A percentile compares a stretch with the other conserved stretches of the same genome.
Evolutionary conservation across 495 filamentous ascomycete species (phyloP).

Genomic region (Penicillium roqueforti): DNA sequence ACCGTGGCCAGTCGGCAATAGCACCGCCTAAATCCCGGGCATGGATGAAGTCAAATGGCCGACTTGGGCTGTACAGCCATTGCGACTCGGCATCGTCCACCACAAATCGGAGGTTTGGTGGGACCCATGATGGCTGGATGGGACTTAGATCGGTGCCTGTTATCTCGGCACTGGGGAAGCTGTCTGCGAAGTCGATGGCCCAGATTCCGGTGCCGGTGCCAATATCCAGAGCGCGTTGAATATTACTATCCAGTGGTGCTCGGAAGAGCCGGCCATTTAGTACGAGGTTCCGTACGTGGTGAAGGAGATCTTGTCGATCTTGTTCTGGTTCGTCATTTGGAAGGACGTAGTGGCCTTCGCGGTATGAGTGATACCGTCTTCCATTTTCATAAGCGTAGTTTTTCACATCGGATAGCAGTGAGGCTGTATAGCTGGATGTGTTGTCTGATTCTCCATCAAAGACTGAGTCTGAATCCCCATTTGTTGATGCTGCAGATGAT

Average conservation of each 20-base stretch:
- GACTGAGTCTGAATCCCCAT: constrained; percentile 13
- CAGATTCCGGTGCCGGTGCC: constrained; percentile 66
- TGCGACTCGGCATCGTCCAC: constrained; percentile 48
- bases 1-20: constrained; percentile 43
- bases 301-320: constrained; percentile 44
- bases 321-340: constrained; percentile 40
- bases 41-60: constrained; percentile 47
- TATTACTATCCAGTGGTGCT: constrained; percentile 53
- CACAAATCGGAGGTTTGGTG: constrained; percentile 45
- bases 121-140: constrained; percentile 36
- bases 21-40: constrained; percentile 44
- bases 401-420: constrained; percentile 24
- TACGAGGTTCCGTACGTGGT: constrained; percentile 48
- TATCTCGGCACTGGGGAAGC: constrained; percentile 51
- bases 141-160: constrained; percentile 31
- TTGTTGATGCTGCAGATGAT: constrained; percentile 15
- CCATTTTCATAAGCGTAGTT: constrained; percentile 52
- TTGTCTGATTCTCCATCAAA: constrained; percentile 20
- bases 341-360: constrained; percentile 60
- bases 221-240: constrained; percentile 61
- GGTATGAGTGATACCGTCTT: constrained; percentile 62
- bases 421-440: constrained; percentile 24
- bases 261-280: constrained; percentile 55
- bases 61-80: constrained; percentile 44
- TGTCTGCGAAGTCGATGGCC: constrained; percentile 58